Evolutionary conservation across 2,329 filamentous ascomycete species (phyloP).

Genomic region (Xylariaceae sp.): DNA sequence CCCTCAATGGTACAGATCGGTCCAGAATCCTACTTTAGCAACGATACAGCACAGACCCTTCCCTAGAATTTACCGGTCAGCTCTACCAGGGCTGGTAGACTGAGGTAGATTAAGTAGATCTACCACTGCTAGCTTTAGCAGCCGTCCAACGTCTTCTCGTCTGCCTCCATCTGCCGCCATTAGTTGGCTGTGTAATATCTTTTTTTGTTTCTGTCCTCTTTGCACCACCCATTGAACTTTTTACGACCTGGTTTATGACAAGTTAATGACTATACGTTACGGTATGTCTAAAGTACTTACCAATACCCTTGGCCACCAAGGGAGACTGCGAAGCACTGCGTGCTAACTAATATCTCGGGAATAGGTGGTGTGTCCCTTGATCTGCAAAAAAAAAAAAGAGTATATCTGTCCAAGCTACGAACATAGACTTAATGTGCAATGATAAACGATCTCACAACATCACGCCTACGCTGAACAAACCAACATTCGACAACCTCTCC

Average conservation of each 20-base stretch:
- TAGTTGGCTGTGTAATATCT: slow-evolving; percentile 7
- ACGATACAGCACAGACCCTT: slow-evolving; percentile 3
- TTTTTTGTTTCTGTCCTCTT: not conserved
- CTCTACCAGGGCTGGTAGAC: slow-evolving; percentile 2
- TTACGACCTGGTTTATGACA: slow-evolving; percentile 13
- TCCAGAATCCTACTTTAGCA: slow-evolving; percentile 2
- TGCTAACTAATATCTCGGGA: not conserved
- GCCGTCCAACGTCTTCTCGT: slow-evolving; percentile 4
- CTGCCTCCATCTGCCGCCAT: slow-evolving; percentile 11
- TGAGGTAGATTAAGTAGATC: too few species aligned
- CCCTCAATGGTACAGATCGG: slow-evolving; percentile 1
- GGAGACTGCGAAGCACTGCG: not conserved
- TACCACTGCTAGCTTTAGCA: not conserved
- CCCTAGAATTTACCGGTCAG: slow-evolving; percentile 2
- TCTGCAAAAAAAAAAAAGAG: not conserved
- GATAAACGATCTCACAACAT: slow-evolving; percentile 10
- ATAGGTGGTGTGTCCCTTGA: not conserved
- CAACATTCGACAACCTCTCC: not conserved
- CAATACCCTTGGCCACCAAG: not conserved
- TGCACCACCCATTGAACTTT: not conserved
- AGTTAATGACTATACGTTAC: slow-evolving; percentile 3
- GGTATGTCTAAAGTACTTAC: slow-evolving; percentile 2
- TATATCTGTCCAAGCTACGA: not conserved
- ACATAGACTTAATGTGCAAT: slow-evolving; percentile 16
- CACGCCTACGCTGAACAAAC: slow-evolving; percentile 3